A percentile compares a stretch with the other conserved stretches of the same genome.
phyloP scores from a whole-genome alignment of 2,329 filamentous ascomycete species.

The Mollisia scopiformis region DNA sequence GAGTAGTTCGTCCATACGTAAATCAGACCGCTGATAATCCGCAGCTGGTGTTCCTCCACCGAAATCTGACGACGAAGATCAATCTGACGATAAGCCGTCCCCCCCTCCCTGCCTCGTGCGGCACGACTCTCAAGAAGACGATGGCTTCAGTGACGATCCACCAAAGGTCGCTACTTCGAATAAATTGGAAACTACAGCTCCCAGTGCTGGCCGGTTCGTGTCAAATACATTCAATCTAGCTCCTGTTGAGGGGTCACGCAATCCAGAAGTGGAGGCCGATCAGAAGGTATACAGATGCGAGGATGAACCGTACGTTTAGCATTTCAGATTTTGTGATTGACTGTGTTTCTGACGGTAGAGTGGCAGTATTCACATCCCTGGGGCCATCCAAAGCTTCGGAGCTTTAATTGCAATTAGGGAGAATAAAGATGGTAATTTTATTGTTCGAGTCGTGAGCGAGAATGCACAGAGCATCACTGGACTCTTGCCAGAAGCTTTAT shows the following conservation, averaged over 20 bases:
- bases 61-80: not conserved
- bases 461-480: constrained; percentile 23
- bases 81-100: not conserved
- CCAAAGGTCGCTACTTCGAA: constrained; percentile 6
- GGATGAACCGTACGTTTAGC: constrained; percentile 21
- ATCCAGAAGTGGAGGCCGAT: not conserved
- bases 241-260: not conserved
- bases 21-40: not conserved
- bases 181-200: not conserved
- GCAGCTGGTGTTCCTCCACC: not conserved
- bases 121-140: not conserved
- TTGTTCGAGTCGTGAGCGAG: constrained; percentile 27
- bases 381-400: constrained; percentile 27
- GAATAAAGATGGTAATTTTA: constrained; percentile 10
- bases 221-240: constrained; percentile 14
- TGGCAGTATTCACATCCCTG: constrained; percentile 26
- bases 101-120: not conserved
- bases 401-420: constrained; percentile 28
- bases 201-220: constrained; percentile 8
- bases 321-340: too few relatives aligned
- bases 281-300: constrained; percentile 25
- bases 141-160: not conserved
- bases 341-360: not conserved
- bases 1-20: not conserved
- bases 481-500: constrained; percentile 21